Conservation (phyloP, 2,329 filamentous ascomycete species). For the Teratosphaeria pseudoeucalypti region DNA sequence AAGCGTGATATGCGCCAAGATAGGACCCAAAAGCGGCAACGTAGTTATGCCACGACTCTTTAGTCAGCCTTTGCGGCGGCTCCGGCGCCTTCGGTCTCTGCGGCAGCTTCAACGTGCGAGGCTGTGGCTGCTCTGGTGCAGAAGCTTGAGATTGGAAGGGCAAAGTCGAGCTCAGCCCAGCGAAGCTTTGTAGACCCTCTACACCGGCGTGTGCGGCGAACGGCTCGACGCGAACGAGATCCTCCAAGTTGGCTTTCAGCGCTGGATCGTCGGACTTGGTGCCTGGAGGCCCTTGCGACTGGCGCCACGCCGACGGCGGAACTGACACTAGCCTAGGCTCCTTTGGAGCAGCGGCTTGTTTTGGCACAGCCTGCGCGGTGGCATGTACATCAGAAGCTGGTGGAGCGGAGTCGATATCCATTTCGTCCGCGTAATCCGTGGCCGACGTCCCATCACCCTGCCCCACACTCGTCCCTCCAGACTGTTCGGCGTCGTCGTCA, state of each 20-base stretch:
- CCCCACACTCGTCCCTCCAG: constrained; percentile 4
- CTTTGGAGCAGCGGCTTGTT: constrained; percentile 7
- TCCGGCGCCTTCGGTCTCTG: constrained; percentile 35
- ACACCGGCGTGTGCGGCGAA: constrained; percentile 31
- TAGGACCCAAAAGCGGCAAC: constrained; percentile 45
- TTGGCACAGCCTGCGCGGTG: not conserved
- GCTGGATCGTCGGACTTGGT: constrained; percentile 1
- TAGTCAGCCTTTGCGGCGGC: constrained; percentile 34
- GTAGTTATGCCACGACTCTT: constrained; percentile 41
- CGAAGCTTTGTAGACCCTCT: constrained; percentile 42
- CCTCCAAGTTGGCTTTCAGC: constrained; percentile 34
- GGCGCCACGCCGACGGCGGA: constrained; percentile 22
- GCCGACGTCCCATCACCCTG: constrained; percentile 5
- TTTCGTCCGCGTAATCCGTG: constrained; percentile 28
- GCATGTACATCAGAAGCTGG: constrained; percentile 11
- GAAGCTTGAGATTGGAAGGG: constrained; percentile 48
- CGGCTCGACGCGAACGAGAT: constrained; percentile 36
- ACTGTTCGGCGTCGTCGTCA: constrained; percentile 21
- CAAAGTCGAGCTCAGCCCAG: constrained; percentile 43
- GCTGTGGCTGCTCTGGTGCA: constrained; percentile 30
- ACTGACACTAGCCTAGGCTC: constrained; percentile 25
- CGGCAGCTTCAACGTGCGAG: constrained; percentile 37
- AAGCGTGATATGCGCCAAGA: constrained; percentile 45
- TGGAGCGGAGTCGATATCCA: constrained; percentile 38
- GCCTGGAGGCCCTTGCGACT: constrained; percentile 6